Percentiles rank a stretch among this genome's conserved stretches.
Evolutionary conservation across 768 basidiomycete genomes (phyloP).

Genomic region (Lactarius akahatsu): DNA sequence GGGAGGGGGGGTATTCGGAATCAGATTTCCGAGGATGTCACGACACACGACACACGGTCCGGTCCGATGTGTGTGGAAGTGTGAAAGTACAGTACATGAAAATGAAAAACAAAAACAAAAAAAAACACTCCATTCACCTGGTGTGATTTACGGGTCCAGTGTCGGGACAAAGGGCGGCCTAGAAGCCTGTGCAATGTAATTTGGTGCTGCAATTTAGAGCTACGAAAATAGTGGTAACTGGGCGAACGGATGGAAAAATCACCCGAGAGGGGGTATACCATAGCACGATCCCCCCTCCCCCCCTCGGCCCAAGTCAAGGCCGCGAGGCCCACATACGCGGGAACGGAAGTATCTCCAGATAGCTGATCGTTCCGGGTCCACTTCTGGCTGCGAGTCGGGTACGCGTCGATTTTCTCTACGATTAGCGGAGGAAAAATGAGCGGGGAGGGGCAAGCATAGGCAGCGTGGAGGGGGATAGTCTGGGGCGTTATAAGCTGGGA

Average conservation of each 20-base stretch:
- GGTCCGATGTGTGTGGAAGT: neutral
- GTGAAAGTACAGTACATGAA: neutral
- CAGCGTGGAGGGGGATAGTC: neutral
- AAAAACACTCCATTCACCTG: neutral
- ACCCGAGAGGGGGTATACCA: neutral
- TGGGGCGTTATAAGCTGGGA: slow-evolving; percentile 9
- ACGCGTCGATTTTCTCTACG: neutral
- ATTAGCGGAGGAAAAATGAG: slow-evolving; percentile 3
- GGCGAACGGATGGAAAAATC: neutral
- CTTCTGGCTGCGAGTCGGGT: neutral
- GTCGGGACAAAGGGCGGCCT: neutral
- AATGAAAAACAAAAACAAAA: neutral
- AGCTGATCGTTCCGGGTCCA: neutral
- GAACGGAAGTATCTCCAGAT: neutral
- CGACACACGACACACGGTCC: neutral
- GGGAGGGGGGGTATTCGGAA: neutral
- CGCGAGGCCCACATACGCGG: neutral
- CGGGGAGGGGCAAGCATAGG: neutral
- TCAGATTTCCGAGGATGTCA: neutral
- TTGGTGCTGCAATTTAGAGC: neutral
- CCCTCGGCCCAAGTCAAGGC: neutral
- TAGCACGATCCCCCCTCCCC: neutral
- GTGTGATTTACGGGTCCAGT: neutral
- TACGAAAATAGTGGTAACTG: neutral
- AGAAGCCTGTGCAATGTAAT: neutral